These are phyloP conservation scores for Coemansia sp. DNA, from an alignment of 192 early-diverging fungal genomes.

Conservation along the genomic window DNA sequence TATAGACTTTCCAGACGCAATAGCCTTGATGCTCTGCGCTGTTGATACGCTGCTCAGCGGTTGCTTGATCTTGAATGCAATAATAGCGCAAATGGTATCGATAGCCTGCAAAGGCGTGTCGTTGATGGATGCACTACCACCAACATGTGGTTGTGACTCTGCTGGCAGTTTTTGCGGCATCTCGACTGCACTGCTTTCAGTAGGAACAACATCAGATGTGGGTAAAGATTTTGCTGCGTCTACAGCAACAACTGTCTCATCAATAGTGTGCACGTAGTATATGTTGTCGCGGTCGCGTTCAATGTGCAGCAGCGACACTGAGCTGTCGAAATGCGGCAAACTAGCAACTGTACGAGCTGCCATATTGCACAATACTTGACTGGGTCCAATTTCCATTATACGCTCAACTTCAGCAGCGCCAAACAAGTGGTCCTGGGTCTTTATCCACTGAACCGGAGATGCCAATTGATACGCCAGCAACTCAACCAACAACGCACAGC, in stretches of 20 bases:
- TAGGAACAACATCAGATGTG: background rate
- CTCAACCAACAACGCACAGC: conserved; percentile 79
- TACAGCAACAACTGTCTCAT: background rate
- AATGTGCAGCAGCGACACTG: conserved; percentile 15
- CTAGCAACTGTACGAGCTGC: conserved; percentile 55
- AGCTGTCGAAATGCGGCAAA: background rate
- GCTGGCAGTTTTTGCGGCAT: background rate
- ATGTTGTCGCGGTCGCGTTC: conserved; percentile 25
- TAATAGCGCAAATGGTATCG: conserved; percentile 75
- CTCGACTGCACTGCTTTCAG: background rate
- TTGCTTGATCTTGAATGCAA: conserved; percentile 92
- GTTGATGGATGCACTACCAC: conserved; percentile 23
- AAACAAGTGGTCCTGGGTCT: conserved; percentile 86
- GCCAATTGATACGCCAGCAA: conserved; percentile 92
- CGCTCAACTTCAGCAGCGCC: conserved; percentile 73
- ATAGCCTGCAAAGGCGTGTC: conserved; percentile 75
- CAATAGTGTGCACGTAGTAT: conserved; percentile 7
- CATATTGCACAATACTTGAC: conserved; percentile 86
- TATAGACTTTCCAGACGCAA: conserved; percentile 91
- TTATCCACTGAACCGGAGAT: conserved; percentile 91
- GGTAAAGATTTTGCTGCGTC: background rate
- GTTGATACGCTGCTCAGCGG: conserved; percentile 67
- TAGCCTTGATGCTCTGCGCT: conserved; percentile 72
- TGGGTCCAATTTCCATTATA: conserved; percentile 85
- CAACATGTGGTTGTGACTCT: background rate